Percentiles rank a stretch among this genome's conserved stretches.
Conservation (phyloP, 202 grass and related monocot species). For the Setaria viridis region DNA sequence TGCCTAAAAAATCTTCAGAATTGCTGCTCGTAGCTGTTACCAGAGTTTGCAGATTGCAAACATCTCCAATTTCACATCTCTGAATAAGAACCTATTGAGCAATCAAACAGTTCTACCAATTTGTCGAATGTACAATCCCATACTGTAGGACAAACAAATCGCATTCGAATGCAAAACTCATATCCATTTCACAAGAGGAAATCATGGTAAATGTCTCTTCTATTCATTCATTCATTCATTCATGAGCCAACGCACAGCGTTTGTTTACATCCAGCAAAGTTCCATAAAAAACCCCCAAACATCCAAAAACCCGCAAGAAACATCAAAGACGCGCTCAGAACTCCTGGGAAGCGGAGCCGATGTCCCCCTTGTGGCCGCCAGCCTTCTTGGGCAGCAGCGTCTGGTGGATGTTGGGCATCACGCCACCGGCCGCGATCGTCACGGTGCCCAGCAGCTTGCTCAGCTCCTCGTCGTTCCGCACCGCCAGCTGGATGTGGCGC, state of each 20-base stretch:
- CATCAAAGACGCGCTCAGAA: constrained; percentile 29
- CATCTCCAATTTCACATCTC: no score
- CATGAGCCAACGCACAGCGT: neutral
- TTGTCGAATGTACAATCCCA: neutral
- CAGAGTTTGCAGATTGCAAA: neutral
- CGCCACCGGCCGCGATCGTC: constrained; percentile 66
- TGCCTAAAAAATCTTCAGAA: neutral
- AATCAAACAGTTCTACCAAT: neutral
- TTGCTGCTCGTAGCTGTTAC: neutral
- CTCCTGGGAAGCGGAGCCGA: constrained; percentile 60
- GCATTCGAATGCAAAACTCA: neutral
- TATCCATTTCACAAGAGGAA: neutral
- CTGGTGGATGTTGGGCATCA: constrained; percentile 60
- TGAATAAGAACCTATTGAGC: neutral
- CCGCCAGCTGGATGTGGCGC: constrained; percentile 69
- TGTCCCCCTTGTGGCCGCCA: constrained; percentile 45
- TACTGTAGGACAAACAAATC: neutral
- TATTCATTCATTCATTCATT: constrained; percentile 27
- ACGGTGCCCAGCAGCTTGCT: constrained; percentile 58
- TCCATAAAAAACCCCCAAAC: neutral
- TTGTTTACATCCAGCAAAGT: constrained; percentile 21
- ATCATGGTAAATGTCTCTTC: neutral
- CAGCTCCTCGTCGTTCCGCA: constrained; percentile 71
- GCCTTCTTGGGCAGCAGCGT: constrained; percentile 61
- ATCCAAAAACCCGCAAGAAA: constrained; percentile 29